These are phyloP conservation scores for Stenogyne calaminthoides DNA, from an alignment of 305 asterid genomes.

Conservation along the genomic window DNA sequence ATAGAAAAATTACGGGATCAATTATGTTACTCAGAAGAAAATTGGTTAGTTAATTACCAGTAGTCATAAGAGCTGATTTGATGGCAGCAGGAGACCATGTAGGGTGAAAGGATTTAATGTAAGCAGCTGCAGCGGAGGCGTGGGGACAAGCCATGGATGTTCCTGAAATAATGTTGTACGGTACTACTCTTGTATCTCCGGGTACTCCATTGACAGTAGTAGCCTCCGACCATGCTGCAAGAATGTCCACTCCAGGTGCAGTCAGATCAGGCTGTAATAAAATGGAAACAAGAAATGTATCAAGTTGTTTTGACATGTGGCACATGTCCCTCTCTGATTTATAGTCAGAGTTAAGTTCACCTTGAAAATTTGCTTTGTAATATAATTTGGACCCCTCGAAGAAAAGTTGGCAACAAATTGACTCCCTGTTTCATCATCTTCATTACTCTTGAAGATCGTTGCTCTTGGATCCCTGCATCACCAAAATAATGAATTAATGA, in stretches of 20 bases:
- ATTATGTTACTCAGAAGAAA: too few species aligned
- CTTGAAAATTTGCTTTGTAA: conserved; percentile 51
- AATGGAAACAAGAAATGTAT: neutral
- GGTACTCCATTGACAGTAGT: conserved; percentile 37
- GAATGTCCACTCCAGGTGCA: conserved; percentile 66
- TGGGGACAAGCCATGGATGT: conserved; percentile 17
- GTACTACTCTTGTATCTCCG: conserved; percentile 44
- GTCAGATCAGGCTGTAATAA: conserved; percentile 55
- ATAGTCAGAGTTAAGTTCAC: conserved; percentile 22
- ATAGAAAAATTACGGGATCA: too few species aligned
- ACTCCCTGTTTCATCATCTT: conserved; percentile 29
- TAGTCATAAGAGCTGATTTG: neutral
- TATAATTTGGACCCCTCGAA: conserved; percentile 62
- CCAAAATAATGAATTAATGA: neutral
- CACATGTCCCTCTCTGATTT: too few species aligned
- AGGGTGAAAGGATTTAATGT: conserved; percentile 35
- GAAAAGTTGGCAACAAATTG: conserved; percentile 55
- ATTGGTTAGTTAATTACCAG: neutral
- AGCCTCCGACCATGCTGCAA: conserved; percentile 67
- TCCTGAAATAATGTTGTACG: conserved; percentile 57
- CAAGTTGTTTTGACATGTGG: neutral
- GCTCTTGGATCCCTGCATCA: conserved; percentile 47
- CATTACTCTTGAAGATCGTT: conserved; percentile 45
- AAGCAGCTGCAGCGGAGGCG: conserved; percentile 41
- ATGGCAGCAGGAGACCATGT: conserved; percentile 50